Base-by-base conservation (phyloP, 176 grass and related monocot species). In the Aegilops umbellulata region DNA sequence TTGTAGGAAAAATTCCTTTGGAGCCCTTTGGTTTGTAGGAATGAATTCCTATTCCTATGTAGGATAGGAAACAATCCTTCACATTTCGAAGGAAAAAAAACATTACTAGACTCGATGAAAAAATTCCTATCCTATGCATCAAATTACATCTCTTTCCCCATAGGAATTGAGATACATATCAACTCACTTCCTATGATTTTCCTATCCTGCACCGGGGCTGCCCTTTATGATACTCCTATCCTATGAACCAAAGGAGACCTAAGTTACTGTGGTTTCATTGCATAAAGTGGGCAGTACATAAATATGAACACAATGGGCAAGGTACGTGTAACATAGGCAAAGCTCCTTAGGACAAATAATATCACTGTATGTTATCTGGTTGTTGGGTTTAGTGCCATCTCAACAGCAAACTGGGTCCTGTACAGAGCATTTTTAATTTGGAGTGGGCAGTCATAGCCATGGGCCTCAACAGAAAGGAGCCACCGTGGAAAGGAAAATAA, bases 261-360 rank as follows among this genome's bases (percentile, higher is more conserved):
- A 26, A 64, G 16, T 38, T 38, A 38, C 30, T 51, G 30, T 1
- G 0, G 1, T 35, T 86, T 77, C 71, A 60, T 34, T 27, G 5
- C 49, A 49, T 64, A 80, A 83, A 73, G 17, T 25, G 53, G 67
- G 51, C 22, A 78, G 29, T 35, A 22, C 31, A 71, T 31, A 80
- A 63, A 77, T 58, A 77, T 31, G 20, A 80, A 30, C 39, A 67
- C 29, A 90, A 55, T 2, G 77, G 4, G 68, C 30, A 70, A 61
- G 20, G 42, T 68, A 74, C 35, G 26, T 53, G 11, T 27, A 73
- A 69, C 25, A 73, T 67, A 3, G 3, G 42, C 24, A 19, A 75
- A 84, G 10, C 32, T 84, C 26, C 31, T 79, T 55, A 57, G 5
- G 47, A 57, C 10, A 83, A 74, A 61, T 71, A 74, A 60, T 72